phyloP scores from a whole-genome alignment of 257 asterid species.

The Solanum sitiens region DNA sequence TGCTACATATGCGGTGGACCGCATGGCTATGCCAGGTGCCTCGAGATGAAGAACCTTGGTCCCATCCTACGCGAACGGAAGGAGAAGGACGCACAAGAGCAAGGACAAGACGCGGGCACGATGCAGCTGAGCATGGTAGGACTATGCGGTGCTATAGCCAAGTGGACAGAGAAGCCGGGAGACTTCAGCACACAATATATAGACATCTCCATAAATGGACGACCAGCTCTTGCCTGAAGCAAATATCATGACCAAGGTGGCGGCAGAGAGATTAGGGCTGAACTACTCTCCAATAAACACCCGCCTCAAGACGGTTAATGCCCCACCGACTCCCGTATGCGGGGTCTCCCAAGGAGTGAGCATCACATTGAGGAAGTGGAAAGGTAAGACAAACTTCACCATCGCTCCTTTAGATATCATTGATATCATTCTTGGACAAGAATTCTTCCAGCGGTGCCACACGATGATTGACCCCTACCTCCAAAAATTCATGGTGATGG shows the following conservation, averaged over 20 bases:
- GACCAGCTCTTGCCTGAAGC: background rate
- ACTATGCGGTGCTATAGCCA: background rate
- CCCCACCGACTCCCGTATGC: no score
- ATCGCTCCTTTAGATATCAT: no score
- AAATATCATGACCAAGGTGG: background rate
- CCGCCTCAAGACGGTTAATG: background rate
- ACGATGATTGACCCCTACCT: no score
- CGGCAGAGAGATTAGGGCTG: background rate
- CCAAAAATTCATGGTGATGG: no score
- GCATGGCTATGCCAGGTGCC: background rate
- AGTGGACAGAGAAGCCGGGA: background rate
- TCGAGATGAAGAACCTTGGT: no score
- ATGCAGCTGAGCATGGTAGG: background rate
- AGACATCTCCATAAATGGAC: background rate
- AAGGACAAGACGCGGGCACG: background rate
- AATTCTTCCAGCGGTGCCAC: no score
- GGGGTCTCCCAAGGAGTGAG: no score
- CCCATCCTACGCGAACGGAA: background rate
- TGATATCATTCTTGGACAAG: no score
- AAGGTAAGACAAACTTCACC: no score
- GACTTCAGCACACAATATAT: no score
- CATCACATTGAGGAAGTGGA: no score
- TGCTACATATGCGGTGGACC: background rate
- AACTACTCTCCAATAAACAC: background rate
- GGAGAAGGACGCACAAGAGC: background rate